These are phyloP conservation scores for Colletotrichum sp. DNA, from an alignment of 2,329 filamentous ascomycete species.

Conservation along the genomic window DNA sequence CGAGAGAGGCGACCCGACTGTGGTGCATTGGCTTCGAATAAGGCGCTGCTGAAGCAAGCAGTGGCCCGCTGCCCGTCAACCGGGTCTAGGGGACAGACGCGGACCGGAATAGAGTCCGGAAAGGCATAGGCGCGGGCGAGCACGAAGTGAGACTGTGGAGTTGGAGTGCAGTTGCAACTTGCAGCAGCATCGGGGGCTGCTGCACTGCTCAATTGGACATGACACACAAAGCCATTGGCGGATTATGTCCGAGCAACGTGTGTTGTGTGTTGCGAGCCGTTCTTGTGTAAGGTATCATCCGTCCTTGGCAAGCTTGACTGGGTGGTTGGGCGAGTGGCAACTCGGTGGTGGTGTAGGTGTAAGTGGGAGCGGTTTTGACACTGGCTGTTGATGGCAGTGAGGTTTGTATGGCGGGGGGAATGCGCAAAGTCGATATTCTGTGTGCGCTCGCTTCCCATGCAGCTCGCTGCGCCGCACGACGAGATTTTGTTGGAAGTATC, in stretches of 20 bases:
- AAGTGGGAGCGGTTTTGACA: not conserved
- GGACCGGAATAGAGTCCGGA: not conserved
- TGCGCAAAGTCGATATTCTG: not conserved
- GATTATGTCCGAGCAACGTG: not conserved
- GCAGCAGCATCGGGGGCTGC: not conserved
- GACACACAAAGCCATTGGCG: not conserved
- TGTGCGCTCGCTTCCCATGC: slow-evolving; percentile 11
- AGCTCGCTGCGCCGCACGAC: not conserved
- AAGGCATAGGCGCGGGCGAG: not conserved
- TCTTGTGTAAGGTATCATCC: not conserved
- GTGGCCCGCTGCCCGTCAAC: not conserved
- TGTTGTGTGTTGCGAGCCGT: not conserved
- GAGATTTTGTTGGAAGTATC: not conserved
- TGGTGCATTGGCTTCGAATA: not conserved
- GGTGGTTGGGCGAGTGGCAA: not conserved
- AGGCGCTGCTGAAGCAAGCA: not conserved
- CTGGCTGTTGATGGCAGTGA: not conserved
- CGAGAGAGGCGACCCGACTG: not conserved
- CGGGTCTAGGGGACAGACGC: not conserved
- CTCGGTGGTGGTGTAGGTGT: not conserved
- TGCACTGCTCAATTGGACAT: not conserved
- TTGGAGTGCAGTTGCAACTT: not conserved
- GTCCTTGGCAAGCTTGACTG: not conserved
- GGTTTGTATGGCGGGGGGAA: not conserved
- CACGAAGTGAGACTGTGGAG: not conserved